These are phyloP conservation scores for Angomonas ambiguus DNA, from an alignment of 208 protist genomes.

Conservation along the genomic window DNA sequence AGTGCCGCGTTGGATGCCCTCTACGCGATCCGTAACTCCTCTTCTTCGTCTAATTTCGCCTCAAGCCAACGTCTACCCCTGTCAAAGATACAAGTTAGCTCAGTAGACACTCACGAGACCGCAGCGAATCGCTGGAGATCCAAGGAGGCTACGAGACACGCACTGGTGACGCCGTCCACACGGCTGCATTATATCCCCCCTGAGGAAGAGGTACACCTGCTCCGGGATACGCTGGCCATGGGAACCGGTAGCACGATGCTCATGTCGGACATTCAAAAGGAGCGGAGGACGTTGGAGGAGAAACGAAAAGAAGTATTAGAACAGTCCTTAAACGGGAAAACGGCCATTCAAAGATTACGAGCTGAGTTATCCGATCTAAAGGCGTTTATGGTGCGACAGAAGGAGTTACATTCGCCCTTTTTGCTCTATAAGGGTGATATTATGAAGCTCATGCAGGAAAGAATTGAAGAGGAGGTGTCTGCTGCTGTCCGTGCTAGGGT, in stretches of 20 bases:
- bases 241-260: slow-evolving; percentile 55
- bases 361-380: slow-evolving; percentile 29
- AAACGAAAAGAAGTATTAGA: slow-evolving; percentile 14
- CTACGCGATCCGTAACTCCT: slow-evolving; percentile 15
- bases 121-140: slow-evolving; percentile 44
- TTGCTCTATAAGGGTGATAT: slow-evolving; percentile 26
- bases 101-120: slow-evolving; percentile 15
- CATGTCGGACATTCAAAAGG: slow-evolving; percentile 46
- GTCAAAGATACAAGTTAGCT: background rate
- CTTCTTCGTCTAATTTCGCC: too few relatives aligned
- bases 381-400: slow-evolving; percentile 26
- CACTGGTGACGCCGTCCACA: slow-evolving; percentile 23
- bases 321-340: slow-evolving; percentile 16
- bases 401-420: slow-evolving; percentile 39
- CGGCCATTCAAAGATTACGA: slow-evolving; percentile 24
- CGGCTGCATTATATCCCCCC: slow-evolving; percentile 64
- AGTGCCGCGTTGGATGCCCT: slow-evolving; percentile 26
- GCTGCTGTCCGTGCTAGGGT: background rate
- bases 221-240: slow-evolving; percentile 71
- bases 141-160: slow-evolving; percentile 27
- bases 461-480: slow-evolving; percentile 22
- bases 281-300: slow-evolving; percentile 24
- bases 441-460: slow-evolving; percentile 14
- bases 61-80: background rate
- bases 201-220: slow-evolving; percentile 51